These are phyloP conservation scores for Leccinum huronense DNA, from an alignment of 1,284 basidiomycete species.

Conservation along the genomic window DNA sequence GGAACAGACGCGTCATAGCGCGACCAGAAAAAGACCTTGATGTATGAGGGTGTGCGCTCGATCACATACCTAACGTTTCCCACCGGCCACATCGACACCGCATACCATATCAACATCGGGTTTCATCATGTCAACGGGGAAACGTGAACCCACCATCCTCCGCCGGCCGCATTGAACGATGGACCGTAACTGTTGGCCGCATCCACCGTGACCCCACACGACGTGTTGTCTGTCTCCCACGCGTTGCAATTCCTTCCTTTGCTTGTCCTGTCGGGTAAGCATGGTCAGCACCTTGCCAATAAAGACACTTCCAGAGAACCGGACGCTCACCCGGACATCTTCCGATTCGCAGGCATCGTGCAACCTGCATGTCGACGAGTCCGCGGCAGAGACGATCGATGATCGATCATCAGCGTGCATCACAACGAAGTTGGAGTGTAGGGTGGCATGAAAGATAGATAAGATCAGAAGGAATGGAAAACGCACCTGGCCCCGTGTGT, in stretches of 20 bases:
- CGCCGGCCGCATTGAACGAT: slow-evolving; percentile 58
- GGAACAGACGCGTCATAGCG: slow-evolving; percentile 18
- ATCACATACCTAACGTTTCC: slow-evolving; percentile 28
- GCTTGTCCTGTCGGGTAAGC: slow-evolving; percentile 34
- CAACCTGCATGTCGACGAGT: slow-evolving; percentile 44
- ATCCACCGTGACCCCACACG: slow-evolving; percentile 60
- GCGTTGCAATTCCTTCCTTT: slow-evolving; percentile 55
- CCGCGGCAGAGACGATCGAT: neutral
- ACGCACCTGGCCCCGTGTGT: slow-evolving; percentile 49
- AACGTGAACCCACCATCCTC: slow-evolving; percentile 47
- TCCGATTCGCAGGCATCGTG: slow-evolving; percentile 52
- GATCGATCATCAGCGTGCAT: neutral
- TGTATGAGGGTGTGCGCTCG: slow-evolving; percentile 25
- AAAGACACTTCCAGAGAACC: neutral
- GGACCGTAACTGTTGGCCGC: slow-evolving; percentile 56
- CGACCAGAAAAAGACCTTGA: slow-evolving; percentile 30
- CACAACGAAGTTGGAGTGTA: neutral
- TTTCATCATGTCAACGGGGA: neutral
- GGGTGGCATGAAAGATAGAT: neutral
- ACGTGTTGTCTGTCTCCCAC: slow-evolving; percentile 53
- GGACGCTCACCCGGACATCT: slow-evolving; percentile 47
- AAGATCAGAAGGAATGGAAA: neutral
- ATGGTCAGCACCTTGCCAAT: neutral
- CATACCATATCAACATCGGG: neutral
- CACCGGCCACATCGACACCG: neutral